Evolutionary conservation across 1,284 basidiomycete genomes (phyloP).

Genomic region (Fomitopsis palustris): DNA sequence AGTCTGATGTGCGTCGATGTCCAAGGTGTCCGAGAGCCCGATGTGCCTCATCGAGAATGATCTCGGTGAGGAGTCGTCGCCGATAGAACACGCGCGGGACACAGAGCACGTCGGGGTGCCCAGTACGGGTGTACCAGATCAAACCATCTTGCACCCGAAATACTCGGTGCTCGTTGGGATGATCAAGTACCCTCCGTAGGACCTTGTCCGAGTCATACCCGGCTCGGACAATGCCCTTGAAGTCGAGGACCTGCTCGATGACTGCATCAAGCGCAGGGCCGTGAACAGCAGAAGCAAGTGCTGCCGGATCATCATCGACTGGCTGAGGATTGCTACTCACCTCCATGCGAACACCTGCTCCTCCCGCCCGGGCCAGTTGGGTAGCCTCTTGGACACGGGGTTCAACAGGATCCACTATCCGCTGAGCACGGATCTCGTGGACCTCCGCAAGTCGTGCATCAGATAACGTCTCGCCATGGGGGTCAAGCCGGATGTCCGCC

Average conservation of each 20-base stretch:
- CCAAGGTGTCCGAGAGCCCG: slow-evolving; percentile 23
- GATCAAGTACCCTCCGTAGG: background rate
- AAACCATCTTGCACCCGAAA: slow-evolving; percentile 2
- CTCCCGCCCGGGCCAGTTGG: too few species aligned
- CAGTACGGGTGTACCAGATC: slow-evolving; percentile 8
- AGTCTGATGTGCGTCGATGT: slow-evolving; percentile 18
- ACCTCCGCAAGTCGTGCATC: slow-evolving; percentile 4
- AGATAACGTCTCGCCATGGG: slow-evolving; percentile 18
- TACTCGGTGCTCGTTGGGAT: background rate
- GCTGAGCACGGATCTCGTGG: background rate
- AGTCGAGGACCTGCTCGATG: background rate
- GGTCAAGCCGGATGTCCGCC: slow-evolving; percentile 24
- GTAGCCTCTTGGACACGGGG: background rate
- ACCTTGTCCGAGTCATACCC: background rate
- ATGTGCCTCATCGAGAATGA: slow-evolving; percentile 25
- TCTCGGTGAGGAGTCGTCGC: slow-evolving; percentile 10
- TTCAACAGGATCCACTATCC: background rate
- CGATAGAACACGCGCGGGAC: slow-evolving; percentile 11
- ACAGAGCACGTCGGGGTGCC: slow-evolving; percentile 14
- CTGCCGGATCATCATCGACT: background rate
- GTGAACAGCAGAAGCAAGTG: background rate
- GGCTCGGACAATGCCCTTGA: background rate
- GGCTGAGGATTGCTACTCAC: background rate
- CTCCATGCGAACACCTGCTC: too few species aligned
- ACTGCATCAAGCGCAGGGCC: background rate